Conservation (phyloP, 768 basidiomycete genomes). For the Leccinum uliginosum region DNA sequence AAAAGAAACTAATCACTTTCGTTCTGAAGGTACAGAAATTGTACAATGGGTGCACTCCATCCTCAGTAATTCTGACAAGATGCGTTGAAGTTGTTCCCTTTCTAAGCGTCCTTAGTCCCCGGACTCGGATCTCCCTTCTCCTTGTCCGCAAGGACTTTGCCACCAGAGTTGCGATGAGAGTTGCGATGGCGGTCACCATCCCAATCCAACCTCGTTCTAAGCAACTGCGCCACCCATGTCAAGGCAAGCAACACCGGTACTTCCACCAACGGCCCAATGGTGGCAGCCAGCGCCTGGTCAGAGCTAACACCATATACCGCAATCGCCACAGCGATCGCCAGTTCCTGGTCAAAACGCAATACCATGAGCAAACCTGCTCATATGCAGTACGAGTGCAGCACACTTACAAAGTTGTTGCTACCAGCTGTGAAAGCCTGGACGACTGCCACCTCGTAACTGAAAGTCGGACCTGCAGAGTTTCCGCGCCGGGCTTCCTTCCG, state of each 20-base stretch:
- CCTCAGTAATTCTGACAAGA: too few species aligned
- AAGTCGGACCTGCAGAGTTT: constrained; percentile 9
- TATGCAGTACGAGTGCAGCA: background rate
- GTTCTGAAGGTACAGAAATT: too few species aligned
- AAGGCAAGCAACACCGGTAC: constrained; percentile 72
- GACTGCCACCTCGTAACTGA: constrained; percentile 68
- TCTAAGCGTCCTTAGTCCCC: too few species aligned
- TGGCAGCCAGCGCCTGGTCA: constrained; percentile 77
- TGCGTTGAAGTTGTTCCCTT: too few species aligned
- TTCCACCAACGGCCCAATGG: constrained; percentile 73
- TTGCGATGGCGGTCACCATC: background rate
- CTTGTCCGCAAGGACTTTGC: background rate
- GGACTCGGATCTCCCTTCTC: background rate
- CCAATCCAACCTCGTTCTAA: constrained; percentile 34
- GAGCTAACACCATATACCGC: constrained; percentile 75
- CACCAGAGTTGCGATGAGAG: background rate
- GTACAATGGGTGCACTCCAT: too few species aligned
- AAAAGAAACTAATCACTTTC: too few species aligned
- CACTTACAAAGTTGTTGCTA: constrained; percentile 70
- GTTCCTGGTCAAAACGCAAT: constrained; percentile 44
- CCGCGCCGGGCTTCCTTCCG: constrained; percentile 26
- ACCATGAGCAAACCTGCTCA: background rate
- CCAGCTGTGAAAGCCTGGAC: constrained; percentile 78
- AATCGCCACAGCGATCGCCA: constrained; percentile 80
- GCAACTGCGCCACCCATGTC: constrained; percentile 58